These are phyloP conservation scores for Chrysochromulina tobinii DNA, from an alignment of 78 protist species.

Conservation along the genomic window DNA sequence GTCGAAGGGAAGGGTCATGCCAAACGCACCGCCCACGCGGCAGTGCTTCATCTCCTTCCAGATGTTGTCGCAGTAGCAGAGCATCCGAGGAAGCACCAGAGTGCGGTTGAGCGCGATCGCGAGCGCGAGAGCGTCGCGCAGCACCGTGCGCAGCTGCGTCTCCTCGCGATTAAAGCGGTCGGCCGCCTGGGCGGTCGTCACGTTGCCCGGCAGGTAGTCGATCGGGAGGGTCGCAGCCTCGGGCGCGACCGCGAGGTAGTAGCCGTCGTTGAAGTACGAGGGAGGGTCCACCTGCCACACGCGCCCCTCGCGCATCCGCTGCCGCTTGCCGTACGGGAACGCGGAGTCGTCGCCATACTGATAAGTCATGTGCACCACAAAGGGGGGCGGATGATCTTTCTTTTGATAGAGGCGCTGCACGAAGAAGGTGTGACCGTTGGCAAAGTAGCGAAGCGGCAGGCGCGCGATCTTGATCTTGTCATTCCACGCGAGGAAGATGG, in stretches of 20 bases:
- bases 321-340: conserved; percentile 21
- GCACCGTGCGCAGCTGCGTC: neutral
- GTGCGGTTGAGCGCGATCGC: conserved; percentile 4
- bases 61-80: conserved; percentile 22
- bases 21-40: conserved; percentile 6
- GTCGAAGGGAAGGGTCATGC: conserved; percentile 3
- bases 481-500: conserved; percentile 6
- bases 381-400: neutral
- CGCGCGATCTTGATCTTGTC: conserved; percentile 2
- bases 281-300: conserved; percentile 17
- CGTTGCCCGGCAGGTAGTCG: neutral
- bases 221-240: conserved; percentile 1
- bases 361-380: neutral
- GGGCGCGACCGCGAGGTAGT: neutral
- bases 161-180: conserved; percentile 7
- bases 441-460: conserved; percentile 11
- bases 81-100: neutral
- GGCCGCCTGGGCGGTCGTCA: neutral
- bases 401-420: neutral
- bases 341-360: neutral
- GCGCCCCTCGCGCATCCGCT: conserved; percentile 10
- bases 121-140: neutral
- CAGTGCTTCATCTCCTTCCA: conserved; percentile 30
- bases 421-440: conserved; percentile 11
- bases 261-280: neutral